A percentile compares a stretch with the other conserved stretches of the same genome.
Evolutionary conservation across 768 basidiomycete species (phyloP).

Genomic region (Amanita pallidorosea): DNA sequence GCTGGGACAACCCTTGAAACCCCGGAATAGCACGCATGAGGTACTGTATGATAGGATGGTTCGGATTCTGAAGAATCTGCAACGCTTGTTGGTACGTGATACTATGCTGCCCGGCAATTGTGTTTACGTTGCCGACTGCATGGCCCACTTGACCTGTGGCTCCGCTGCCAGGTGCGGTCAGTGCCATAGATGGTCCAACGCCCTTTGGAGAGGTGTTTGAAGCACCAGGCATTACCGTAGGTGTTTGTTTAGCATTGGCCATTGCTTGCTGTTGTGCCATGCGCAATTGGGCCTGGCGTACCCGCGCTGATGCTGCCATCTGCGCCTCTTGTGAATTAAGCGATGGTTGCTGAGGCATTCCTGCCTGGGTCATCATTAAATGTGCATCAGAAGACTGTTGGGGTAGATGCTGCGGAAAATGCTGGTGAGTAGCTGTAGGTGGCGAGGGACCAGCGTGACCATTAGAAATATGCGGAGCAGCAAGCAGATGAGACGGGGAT

Average conservation of each 20-base stretch:
- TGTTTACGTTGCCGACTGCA: slow-evolving; percentile 3
- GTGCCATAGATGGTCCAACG: not conserved
- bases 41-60: slow-evolving; percentile 48
- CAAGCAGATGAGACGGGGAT: not conserved
- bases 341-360: slow-evolving; percentile 5
- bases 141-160: slow-evolving; percentile 5
- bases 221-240: slow-evolving; percentile 14
- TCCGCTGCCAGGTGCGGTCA: slow-evolving; percentile 3
- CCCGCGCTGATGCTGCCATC: slow-evolving; percentile 20
- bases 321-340: slow-evolving; percentile 23
- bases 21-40: slow-evolving; percentile 40
- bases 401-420: slow-evolving; percentile 8
- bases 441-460: slow-evolving; percentile 7
- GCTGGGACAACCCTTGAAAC: slow-evolving; percentile 39
- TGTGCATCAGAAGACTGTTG: slow-evolving; percentile 12
- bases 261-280: slow-evolving; percentile 21
- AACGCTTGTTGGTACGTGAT: slow-evolving; percentile 26
- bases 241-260: slow-evolving; percentile 28
- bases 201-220: not conserved
- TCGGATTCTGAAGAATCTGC: slow-evolving; percentile 41
- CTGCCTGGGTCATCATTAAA: slow-evolving; percentile 7
- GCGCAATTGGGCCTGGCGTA: slow-evolving; percentile 25
- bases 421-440: slow-evolving; percentile 2
- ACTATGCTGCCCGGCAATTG: slow-evolving; percentile 7
- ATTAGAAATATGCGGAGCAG: slow-evolving; percentile 7